These are phyloP conservation scores for Xylariomycetidae sp. DNA, from an alignment of 2,329 filamentous ascomycete genomes.

Conservation along the genomic window DNA sequence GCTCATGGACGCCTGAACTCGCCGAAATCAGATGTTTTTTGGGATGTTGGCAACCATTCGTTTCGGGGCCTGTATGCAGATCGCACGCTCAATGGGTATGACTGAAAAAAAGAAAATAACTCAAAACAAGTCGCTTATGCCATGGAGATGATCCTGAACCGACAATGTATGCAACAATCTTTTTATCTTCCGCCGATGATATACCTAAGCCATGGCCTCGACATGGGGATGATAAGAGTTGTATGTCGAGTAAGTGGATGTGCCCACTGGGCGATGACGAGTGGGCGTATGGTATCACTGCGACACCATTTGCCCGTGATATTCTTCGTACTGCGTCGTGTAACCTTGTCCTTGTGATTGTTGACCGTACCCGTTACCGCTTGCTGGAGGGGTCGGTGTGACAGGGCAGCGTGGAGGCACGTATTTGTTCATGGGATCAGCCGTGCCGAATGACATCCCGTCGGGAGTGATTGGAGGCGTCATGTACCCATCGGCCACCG, in stretches of 20 bases:
- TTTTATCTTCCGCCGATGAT: constrained; percentile 36
- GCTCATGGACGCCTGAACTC: constrained; percentile 20
- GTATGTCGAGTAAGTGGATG: constrained; percentile 14
- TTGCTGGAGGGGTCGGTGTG: constrained; percentile 52
- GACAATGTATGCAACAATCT: constrained; percentile 39
- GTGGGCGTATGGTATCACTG: constrained; percentile 2
- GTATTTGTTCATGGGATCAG: constrained; percentile 39
- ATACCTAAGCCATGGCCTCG: constrained; percentile 25
- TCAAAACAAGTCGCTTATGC: constrained; percentile 41
- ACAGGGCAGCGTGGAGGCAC: constrained; percentile 53
- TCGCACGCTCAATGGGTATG: constrained; percentile 29
- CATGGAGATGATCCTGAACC: constrained; percentile 38
- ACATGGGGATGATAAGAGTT: constrained; percentile 8
- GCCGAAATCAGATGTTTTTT: constrained; percentile 27
- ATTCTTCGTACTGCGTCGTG: constrained; percentile 38
- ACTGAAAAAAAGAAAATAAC: constrained; percentile 25
- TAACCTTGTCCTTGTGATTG: constrained; percentile 33
- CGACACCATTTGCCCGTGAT: constrained; percentile 26
- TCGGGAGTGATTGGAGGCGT: constrained; percentile 85
- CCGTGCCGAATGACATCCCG: constrained; percentile 47
- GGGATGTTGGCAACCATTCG: constrained; percentile 22
- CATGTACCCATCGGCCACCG: constrained; percentile 67
- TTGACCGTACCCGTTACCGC: constrained; percentile 28
- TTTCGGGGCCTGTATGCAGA: constrained; percentile 20
- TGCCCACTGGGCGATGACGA: constrained; percentile 10